Evolutionary conservation across 2,329 filamentous ascomycete genomes (phyloP), one percentile per base, ranked within the genome.

Genomic region (Pestalotiopsis sp.): DNA sequence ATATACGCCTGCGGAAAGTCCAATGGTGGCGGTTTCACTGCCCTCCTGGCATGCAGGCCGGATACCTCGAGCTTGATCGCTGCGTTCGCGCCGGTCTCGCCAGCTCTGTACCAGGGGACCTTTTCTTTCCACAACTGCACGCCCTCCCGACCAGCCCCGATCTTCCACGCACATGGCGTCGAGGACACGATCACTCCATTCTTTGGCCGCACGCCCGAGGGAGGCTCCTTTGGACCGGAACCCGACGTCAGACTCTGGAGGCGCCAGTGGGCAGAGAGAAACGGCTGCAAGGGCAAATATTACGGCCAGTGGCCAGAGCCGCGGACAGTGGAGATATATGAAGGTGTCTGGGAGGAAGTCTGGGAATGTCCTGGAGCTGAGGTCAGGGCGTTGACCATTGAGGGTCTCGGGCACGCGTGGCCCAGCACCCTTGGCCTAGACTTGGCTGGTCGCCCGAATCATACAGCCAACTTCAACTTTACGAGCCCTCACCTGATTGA

Each of bases 1-100:
- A 68, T 73, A 56, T 73, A 72, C 49, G 71, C 70, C 5, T 72
- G 70, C 57, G 71, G 71, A 17, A 72, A 73, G 60, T 72, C 70
- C 17, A 73, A 73, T 67, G 71, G 71, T 20, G 71, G 71, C 27
- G 71, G 71, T 13, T 72, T 73, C 59, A 68, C 71, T 23, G 68
- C 67, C 4, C 71, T 73, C 4, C 66, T 73, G 60, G 71, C 70
- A 9, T 72, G 71, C 61, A 68, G 70, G 7, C 70, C 69, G 2
- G 71, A 73, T 20, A 72, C 71, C 4, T 71, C 71, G 2, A 36
- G 63, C 27, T 9, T 63, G 49, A 70, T 73, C 39, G 71, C 71
- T 2, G 71, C 71, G 1, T 69, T 73, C 25, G 71, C 71, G 4
- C 69, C 70, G n/a, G 71, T 73, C 27, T 69, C 68, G 17, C 71